These are phyloP conservation scores for Avena insularis DNA, from an alignment of 176 grass and related monocot species.

Conservation along the genomic window DNA sequence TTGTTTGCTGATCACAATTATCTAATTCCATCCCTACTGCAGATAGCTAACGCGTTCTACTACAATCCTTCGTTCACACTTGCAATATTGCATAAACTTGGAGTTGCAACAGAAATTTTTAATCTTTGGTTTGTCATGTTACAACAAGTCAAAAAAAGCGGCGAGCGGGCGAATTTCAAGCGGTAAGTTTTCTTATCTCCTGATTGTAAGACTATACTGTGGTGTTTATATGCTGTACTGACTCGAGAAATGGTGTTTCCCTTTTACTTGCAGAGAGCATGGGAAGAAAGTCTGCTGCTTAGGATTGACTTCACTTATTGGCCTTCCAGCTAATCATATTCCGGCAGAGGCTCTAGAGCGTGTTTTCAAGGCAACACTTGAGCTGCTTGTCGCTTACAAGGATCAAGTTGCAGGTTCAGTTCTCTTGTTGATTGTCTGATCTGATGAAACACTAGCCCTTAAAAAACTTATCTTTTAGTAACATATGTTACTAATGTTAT, in stretches of 20 bases:
- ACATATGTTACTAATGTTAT: background rate
- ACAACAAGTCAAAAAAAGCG: conserved; percentile 79
- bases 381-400: conserved; percentile 83
- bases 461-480: background rate
- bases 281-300: conserved; percentile 93
- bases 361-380: conserved; percentile 88
- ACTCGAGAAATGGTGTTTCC: conserved; percentile 22
- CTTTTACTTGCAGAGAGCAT: conserved; percentile 74
- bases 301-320: conserved; percentile 90
- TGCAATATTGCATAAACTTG: conserved; percentile 70
- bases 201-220: conserved; percentile 22
- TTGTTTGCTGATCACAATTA: background rate
- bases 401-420: conserved; percentile 89
- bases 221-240: conserved; percentile 2
- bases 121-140: conserved; percentile 94
- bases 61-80: conserved; percentile 89
- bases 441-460: background rate
- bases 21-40: conserved; percentile 30
- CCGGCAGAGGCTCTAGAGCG: conserved; percentile 78
- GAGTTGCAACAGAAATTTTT: conserved; percentile 82
- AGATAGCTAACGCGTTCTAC: conserved; percentile 89
- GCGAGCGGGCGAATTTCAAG: conserved; percentile 71
- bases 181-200: conserved; percentile 47
- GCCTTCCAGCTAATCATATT: conserved; percentile 83
- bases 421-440: conserved; percentile 29